Conservation (phyloP, 768 basidiomycete species). For the Paxillus rubicundulus region DNA sequence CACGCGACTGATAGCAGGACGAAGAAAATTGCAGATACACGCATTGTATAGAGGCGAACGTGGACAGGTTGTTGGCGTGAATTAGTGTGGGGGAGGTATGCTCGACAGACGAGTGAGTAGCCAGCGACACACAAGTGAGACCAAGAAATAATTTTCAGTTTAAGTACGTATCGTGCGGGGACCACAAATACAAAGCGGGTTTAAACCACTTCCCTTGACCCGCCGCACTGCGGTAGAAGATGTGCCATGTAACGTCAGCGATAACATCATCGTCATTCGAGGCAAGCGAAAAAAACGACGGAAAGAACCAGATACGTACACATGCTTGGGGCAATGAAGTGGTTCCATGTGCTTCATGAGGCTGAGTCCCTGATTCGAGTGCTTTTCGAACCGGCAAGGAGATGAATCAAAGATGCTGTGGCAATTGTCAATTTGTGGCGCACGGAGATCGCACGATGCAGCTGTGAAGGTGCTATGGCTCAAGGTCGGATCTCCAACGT, state of each 20-base stretch:
- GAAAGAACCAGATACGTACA: not conserved
- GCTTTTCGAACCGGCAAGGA: too few relatives aligned
- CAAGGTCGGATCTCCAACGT: not conserved
- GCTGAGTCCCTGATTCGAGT: too few relatives aligned
- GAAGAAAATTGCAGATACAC: conserved; percentile 5
- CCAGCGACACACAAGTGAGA: not conserved
- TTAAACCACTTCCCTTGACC: conserved; percentile 7
- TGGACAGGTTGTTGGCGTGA: not conserved
- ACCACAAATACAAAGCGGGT: conserved; percentile 6
- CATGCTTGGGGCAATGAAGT: not conserved
- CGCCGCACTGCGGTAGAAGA: not conserved
- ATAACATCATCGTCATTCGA: not conserved
- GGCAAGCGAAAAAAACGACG: conserved; percentile 3
- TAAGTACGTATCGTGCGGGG: conserved; percentile 1
- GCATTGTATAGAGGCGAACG: conserved; percentile 11
- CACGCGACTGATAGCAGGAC: conserved; percentile 13
- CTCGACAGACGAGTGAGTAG: not conserved
- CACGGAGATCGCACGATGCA: too few relatives aligned
- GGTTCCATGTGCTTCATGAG: not conserved
- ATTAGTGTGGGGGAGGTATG: not conserved
- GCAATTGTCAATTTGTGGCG: too few relatives aligned
- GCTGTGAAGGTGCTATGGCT: too few relatives aligned
- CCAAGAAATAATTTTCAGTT: not conserved
- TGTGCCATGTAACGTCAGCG: conserved; percentile 8
- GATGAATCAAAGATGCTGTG: too few relatives aligned